A percentile compares a stretch with the other conserved stretches of the same genome.
phyloP scores from a whole-genome alignment of 305 asterid species.

The Stenogyne calaminthoides region DNA sequence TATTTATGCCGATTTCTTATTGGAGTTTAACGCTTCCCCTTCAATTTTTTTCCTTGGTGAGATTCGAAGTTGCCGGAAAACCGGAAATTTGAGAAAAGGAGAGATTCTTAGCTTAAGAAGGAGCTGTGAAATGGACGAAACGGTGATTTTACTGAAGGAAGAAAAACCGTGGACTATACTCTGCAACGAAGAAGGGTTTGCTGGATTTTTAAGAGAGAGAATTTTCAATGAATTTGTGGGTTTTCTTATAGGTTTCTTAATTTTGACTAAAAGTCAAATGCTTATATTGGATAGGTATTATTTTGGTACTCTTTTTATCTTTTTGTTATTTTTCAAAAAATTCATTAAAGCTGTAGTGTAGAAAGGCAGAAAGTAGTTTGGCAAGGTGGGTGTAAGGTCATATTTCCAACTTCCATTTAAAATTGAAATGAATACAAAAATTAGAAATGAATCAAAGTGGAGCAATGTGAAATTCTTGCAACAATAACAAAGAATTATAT shows the following conservation, averaged over 20 bases:
- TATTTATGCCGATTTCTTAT: constrained; percentile 5
- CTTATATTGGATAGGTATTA: too few species aligned
- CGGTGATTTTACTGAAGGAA: constrained; percentile 21
- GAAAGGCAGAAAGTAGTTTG: neutral
- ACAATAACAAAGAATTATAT: too few species aligned
- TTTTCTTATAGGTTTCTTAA: neutral
- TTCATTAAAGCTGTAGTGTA: neutral
- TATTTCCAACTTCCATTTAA: neutral
- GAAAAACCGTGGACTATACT: constrained; percentile 30
- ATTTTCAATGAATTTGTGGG: neutral
- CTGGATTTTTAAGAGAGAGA: constrained; percentile 7
- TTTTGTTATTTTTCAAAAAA: too few species aligned
- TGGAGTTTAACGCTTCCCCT: neutral
- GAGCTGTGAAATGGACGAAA: neutral
- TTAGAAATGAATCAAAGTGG: neutral
- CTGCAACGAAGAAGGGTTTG: constrained; percentile 3
- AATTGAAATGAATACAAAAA: neutral
- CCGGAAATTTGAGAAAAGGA: neutral
- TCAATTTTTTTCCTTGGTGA: neutral
- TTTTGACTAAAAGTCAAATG: too few species aligned
- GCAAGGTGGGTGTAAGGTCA: neutral
- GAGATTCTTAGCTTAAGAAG: constrained; percentile 28
- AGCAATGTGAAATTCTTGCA: neutral
- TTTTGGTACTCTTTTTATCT: too few species aligned
- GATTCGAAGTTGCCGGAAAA: neutral